Evolutionary conservation across 805 yeast species (phyloP), one percentile per base, ranked within the genome.

Genomic region (Sungouiozyma ichnusensis): DNA sequence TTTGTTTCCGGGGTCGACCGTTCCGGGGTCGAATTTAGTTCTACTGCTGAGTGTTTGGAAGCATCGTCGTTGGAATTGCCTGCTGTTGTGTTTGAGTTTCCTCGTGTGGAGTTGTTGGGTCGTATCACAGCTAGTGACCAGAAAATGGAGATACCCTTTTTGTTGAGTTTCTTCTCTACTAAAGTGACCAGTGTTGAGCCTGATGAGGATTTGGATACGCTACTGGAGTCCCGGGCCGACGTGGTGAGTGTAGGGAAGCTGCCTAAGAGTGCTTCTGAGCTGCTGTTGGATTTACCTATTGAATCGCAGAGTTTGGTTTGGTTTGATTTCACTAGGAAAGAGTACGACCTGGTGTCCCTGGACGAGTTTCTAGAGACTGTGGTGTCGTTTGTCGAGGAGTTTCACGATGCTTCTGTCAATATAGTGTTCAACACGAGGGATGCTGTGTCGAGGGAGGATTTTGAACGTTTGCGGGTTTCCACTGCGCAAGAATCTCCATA

Each of bases 321-420:
- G 41, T 53, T 60, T 38, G 43, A 54, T 19, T 54, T 60, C 20
- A 44, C 46, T 11, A 46, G 40, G n/a, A 32, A 44, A 6, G 38
- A 46, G n/a, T 59, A 59, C 40, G 52, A 57, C 38, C 38, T 54
- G 31, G 38, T 42, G 13, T 41, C 40, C 27, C 34, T 60, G 20
- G 59, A 58, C 40, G 58, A 53, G 33, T 57, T 53, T 36, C 32
- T 59, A 29, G 63, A 58, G 35, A 45, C 52, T 20, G 46, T 47
- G 4, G 47, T 47, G 15, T 35, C 53, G 6, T 53, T 48, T 40
- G 38, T 60, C 33, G 54, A 48, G 20, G 58, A 58, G 32, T 47
- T 51, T 3, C 34, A 54, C 24, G 39, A 43, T 11, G 42, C 39
- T 16, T 35, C 50, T n/a, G 48, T 51, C 15, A 51, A 53, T 36